Conservation (phyloP, 1,284 basidiomycete genomes). For the Inonotus hispidus region DNA sequence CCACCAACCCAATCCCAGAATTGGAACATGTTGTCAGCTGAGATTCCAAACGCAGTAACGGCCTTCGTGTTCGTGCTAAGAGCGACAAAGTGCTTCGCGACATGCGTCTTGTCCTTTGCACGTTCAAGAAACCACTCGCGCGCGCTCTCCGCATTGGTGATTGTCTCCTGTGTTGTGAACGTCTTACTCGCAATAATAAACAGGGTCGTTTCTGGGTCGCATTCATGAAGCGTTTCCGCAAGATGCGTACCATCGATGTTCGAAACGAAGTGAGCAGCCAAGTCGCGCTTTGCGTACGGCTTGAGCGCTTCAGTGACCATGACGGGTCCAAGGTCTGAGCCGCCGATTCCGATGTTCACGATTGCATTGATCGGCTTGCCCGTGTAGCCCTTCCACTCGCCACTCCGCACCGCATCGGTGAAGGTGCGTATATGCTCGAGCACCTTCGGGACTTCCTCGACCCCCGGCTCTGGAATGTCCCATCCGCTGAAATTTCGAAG, state of each 20-base stretch:
- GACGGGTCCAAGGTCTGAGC: conserved; percentile 95
- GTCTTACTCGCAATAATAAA: conserved; percentile 99
- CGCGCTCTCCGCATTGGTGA: conserved; percentile 95
- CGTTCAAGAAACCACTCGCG: conserved; percentile 89
- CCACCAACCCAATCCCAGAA: conserved; percentile 99
- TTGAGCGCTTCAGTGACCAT: conserved; percentile 99
- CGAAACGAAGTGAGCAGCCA: conserved; percentile 88
- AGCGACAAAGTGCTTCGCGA: conserved; percentile 99
- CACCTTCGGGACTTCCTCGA: conserved; percentile 78
- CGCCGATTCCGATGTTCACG: conserved; percentile 99
- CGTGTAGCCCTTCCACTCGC: conserved; percentile 94
- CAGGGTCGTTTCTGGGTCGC: conserved; percentile 90
- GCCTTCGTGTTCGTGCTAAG: conserved; percentile 95
- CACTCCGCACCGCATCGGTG: conserved; percentile 79
- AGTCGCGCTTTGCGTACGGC: conserved; percentile 85
- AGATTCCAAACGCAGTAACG: conserved; percentile 94
- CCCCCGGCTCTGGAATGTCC: conserved; percentile 75
- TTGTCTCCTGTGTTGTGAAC: conserved; percentile 99
- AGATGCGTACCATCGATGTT: conserved; percentile 99
- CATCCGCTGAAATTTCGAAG: conserved; percentile 82
- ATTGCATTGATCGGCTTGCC: conserved; percentile 92
- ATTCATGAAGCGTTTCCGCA: conserved; percentile 79
- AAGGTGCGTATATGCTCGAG: conserved; percentile 92
- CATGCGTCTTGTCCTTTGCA: conserved; percentile 85
- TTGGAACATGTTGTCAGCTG: conserved; percentile 94